Evolutionary conservation across 2,329 filamentous ascomycete genomes (phyloP).

Genomic region (Cylindrodendrum hubeiense): DNA sequence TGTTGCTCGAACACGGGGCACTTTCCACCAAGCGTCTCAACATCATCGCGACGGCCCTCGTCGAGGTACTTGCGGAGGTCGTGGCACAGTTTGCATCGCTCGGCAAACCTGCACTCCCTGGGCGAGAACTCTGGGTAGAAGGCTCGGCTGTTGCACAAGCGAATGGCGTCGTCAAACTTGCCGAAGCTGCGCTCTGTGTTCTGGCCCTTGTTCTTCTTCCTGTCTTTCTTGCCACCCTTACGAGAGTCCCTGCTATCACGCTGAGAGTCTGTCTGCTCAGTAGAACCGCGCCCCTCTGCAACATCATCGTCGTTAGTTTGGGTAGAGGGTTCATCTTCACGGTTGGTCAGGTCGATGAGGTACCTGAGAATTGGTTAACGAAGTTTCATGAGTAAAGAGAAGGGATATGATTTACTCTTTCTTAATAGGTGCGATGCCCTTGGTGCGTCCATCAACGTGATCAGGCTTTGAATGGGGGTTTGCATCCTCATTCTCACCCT

Average conservation of each 20-base stretch:
- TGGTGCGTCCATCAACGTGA: conserved; percentile 51
- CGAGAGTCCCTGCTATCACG: conserved; percentile 68
- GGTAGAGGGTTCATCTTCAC: conserved; percentile 37
- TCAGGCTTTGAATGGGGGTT: conserved; percentile 25
- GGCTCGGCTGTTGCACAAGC: conserved; percentile 81
- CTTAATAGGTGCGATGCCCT: conserved; percentile 78
- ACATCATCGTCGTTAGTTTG: conserved; percentile 60
- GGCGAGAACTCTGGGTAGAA: conserved; percentile 86
- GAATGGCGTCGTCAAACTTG: conserved; percentile 80
- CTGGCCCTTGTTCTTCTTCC: conserved; percentile 71
- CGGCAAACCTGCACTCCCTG: conserved; percentile 79
- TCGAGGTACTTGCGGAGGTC: conserved; percentile 87
- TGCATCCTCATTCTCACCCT: conserved; percentile 32
- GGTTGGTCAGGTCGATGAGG: conserved; percentile 52
- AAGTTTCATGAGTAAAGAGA: not conserved
- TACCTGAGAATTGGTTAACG: conserved; percentile 50
- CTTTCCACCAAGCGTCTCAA: conserved; percentile 79
- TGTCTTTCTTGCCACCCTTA: conserved; percentile 54
- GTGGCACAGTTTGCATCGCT: conserved; percentile 85
- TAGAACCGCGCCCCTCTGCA: conserved; percentile 58
- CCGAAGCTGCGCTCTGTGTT: conserved; percentile 89
- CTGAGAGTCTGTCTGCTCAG: conserved; percentile 54
- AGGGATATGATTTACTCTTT: conserved; percentile 68
- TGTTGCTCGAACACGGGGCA: conserved; percentile 86
- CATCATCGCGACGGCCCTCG: conserved; percentile 83